Evolutionary conservation across 805 yeast genomes (phyloP), one percentile per base, ranked within the genome.

Genomic region (Nakazawaea ishiwadae): DNA sequence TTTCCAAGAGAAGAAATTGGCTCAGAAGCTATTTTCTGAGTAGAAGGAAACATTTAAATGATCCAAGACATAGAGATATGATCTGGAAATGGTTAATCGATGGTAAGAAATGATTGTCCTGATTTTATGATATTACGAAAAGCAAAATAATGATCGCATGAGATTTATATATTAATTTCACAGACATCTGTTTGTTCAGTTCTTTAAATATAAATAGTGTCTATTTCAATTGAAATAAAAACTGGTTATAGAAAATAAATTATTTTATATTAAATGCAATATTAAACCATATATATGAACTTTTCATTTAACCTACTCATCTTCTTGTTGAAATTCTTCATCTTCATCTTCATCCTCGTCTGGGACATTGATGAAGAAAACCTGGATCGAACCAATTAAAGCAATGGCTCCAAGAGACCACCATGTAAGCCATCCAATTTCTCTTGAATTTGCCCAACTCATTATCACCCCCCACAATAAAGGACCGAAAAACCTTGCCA

Each of bases 401-500:
- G 44, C 40, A 16, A 47, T 34, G 14, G 23, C 26, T 5, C 35
- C 44, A 20, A 48, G 24, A 3, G 29, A 23, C 49, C 49, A 46
- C 44, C 47, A 48, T 9, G 46, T 39, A 5, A 48, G 16, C 48
- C 47, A 44, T 7, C 40, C 48, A 12, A 41, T 14, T 5, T 37
- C 44, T 5, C 33, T n/a, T 3, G 37, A 21, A 33, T 41, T 35
- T 7, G 45, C 23, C 36, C 43, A 35, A 16, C 43, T 35, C 50
- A 48, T 47, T 19, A 48, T 18, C 5, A n/a, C 14, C 14, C 84
- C 84, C 79, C 81, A 77, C 1, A 63, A 24, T 6, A 77, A 53
- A 0, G 85, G 86, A 3, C 78, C 84, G 1, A 71, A 34, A 40
- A 73, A 77, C 48, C 85, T 59, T 1, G 84, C 81, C 27, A 73